phyloP scores from a whole-genome alignment of 129 eudicot genomes.

The Flaveria ramosissima region DNA sequence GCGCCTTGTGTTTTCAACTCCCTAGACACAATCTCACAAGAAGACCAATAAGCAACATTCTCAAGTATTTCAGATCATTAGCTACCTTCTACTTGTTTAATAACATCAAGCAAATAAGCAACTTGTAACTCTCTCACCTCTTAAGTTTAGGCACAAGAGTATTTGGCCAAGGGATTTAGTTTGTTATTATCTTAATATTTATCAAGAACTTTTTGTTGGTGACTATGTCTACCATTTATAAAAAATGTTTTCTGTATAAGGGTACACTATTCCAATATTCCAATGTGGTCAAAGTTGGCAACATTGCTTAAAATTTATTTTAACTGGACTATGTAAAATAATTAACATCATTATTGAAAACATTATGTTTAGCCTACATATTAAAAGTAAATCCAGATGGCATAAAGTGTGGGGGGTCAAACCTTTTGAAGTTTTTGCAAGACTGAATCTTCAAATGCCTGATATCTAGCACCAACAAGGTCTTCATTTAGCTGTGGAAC shows the following conservation, averaged over 20 bases:
- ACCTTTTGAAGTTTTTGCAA: constrained; percentile 74
- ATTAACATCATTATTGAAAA: neutral
- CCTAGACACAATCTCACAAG: too few species aligned
- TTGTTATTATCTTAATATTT: neutral
- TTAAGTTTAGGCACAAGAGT: neutral
- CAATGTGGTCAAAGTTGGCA: neutral
- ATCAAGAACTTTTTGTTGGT: neutral
- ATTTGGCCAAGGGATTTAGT: neutral
- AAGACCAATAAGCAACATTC: too few species aligned
- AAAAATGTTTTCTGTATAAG: too few species aligned
- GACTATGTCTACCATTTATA: neutral
- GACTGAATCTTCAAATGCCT: constrained; percentile 65
- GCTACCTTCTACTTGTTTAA: too few species aligned
- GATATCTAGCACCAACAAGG: constrained; percentile 59
- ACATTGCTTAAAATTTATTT: neutral
- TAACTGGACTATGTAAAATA: neutral
- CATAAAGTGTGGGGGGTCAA: constrained; percentile 4
- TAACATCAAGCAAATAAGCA: neutral
- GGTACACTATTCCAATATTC: neutral
- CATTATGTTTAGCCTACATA: neutral
- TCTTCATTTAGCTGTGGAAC: constrained; percentile 41
- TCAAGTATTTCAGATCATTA: too few species aligned
- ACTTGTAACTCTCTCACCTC: neutral
- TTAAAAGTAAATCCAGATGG: neutral
- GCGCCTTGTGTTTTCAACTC: too few species aligned